Evolutionary conservation across 1,139 yeast genomes (phyloP).

Genomic region (Diutina sp.): DNA sequence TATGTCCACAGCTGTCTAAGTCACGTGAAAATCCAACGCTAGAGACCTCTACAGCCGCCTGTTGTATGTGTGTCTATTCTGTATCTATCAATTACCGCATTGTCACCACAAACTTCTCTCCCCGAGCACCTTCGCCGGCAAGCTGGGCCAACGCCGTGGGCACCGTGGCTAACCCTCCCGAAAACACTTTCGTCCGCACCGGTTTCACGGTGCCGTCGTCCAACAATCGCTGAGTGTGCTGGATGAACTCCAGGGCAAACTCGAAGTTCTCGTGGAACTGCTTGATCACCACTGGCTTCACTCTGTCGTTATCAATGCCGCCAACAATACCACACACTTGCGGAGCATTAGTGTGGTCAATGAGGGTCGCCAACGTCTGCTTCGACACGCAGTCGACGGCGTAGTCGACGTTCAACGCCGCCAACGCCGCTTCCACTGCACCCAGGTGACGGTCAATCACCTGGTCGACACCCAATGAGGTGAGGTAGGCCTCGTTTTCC

Average conservation of each 20-base stretch:
- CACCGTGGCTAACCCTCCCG: constrained; percentile 21
- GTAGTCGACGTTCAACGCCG: constrained; percentile 10
- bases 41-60: no score
- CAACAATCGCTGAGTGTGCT: constrained; percentile 18
- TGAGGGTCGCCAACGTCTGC: constrained; percentile 21
- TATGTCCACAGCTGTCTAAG: no score
- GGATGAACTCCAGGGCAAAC: constrained; percentile 22
- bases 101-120: constrained; percentile 27
- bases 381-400: constrained; percentile 35
- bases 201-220: constrained; percentile 15
- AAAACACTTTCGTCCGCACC: constrained; percentile 19
- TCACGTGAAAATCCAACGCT: no score
- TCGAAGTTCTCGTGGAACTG: constrained; percentile 29
- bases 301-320: constrained; percentile 12
- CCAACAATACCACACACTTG: constrained; percentile 27
- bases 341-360: constrained; percentile 9
- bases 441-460: constrained; percentile 22
- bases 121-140: constrained; percentile 27
- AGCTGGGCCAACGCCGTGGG: constrained; percentile 22
- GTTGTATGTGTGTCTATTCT: no score
- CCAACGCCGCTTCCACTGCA: constrained; percentile 11
- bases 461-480: constrained; percentile 24
- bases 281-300: constrained; percentile 23
- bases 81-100: not conserved
- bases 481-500: constrained; percentile 18